phyloP scores from a whole-genome alignment of 306 rosid genomes.

The Vicia faba region DNA sequence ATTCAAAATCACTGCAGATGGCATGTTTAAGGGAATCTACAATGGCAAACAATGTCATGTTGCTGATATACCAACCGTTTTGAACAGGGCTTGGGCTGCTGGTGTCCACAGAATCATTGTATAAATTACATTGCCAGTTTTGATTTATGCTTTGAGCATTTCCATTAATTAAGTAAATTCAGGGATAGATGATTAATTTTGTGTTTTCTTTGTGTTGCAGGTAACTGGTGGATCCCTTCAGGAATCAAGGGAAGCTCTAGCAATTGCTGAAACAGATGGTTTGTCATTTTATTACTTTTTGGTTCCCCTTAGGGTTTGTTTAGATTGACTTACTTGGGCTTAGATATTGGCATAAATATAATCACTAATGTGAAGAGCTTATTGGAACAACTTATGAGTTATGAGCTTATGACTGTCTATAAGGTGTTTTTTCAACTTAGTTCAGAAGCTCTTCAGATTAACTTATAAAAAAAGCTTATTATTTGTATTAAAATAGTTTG shows the following conservation, averaged over 20 bases:
- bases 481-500: background rate
- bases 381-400: background rate
- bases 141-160: background rate
- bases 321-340: background rate
- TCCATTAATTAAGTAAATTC: no score
- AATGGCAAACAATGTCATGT: slow-evolving; percentile 88
- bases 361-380: background rate
- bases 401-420: background rate
- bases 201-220: slow-evolving; percentile 46
- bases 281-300: slow-evolving; percentile 8
- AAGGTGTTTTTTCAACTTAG: background rate
- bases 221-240: slow-evolving; percentile 96
- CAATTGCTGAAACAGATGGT: slow-evolving; percentile 93
- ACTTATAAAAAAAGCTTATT: background rate
- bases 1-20: slow-evolving; percentile 56
- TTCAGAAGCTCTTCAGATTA: background rate
- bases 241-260: slow-evolving; percentile 89
- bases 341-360: background rate
- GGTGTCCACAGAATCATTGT: slow-evolving; percentile 92
- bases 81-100: slow-evolving; percentile 87
- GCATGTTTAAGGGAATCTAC: slow-evolving; percentile 90
- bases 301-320: background rate
- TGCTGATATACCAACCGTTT: slow-evolving; percentile 70
- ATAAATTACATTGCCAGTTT: slow-evolving; percentile 10
- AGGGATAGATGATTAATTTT: background rate